Evolutionary conservation across 495 filamentous ascomycete species (phyloP), one percentile per base, ranked within the genome.

Genomic region (Alectoria sarmentosa): DNA sequence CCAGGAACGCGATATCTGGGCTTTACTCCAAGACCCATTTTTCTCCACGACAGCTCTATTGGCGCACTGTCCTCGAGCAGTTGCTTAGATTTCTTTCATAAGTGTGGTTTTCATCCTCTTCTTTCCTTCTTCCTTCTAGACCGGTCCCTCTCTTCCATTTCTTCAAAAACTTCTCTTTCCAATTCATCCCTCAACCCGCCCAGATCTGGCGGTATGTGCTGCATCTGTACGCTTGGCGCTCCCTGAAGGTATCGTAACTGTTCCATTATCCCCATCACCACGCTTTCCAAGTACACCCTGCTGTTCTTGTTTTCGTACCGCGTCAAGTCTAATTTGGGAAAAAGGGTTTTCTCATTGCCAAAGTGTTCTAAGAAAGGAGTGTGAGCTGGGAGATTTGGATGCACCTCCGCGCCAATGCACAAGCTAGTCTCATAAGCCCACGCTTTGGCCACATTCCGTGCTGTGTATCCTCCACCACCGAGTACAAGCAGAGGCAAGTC

Each of bases 341-440:
- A 88, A 21, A 96, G 84, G 14, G 86, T 88, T 61, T 73, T 75
- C 67, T 93, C 89, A 13, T 90, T 88, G n/a, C 84, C 83, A 71
- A 96, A 94, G 69, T 91, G 90, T 66, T 88, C 85, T 66, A 89
- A 81, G 80, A 90, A 92, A 9, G 88, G 85, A 36, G 89, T 85
- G 59, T 88, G 82, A 39, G 82, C 72, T 8, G 90, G 91, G 64
- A 95, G 86, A 41, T 82, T 84, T 9, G 86, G 82, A 68, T 91
- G 84, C 70, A 98, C 84, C 62, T 89, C 83, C 46, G 89, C 87
- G 48, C 85, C 90, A 70, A 96, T 86, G 63, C 91, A 90, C 69
- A 98, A 87, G 65, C 88, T 87, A 26, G 94, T 98, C 77, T 98
- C 94, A 76, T 95, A 91, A 44, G 92, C 89, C 94, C 94, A 98